Percentiles rank a stretch among this genome's conserved stretches.
These are phyloP conservation scores for Boletus vinaceobasis DNA, from an alignment of 768 basidiomycete genomes.

Conservation along the genomic window DNA sequence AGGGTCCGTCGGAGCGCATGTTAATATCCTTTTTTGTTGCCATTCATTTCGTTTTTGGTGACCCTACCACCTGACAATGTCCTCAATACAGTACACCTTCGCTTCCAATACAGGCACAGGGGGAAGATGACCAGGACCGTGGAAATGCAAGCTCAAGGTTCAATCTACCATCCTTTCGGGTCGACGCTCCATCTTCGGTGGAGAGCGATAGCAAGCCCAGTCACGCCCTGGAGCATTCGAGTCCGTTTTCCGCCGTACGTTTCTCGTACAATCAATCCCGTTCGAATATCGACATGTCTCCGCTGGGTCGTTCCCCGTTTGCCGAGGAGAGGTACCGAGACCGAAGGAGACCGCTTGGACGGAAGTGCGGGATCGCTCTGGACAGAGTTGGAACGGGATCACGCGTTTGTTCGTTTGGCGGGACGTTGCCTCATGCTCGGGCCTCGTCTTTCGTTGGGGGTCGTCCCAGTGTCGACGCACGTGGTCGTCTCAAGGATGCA, in stretches of 20 bases:
- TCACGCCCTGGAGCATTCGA: constrained; percentile 1
- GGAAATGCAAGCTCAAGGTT: constrained; percentile 14
- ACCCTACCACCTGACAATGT: constrained; percentile 8
- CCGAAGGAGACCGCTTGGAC: not conserved
- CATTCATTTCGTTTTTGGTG: constrained; percentile 9
- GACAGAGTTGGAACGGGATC: not conserved
- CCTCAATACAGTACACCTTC: constrained; percentile 4
- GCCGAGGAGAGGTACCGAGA: not conserved
- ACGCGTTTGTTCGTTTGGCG: not conserved
- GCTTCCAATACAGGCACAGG: constrained; percentile 10
- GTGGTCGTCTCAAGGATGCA: not conserved
- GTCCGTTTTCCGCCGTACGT: not conserved
- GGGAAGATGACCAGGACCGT: not conserved
- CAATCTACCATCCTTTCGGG: constrained; percentile 16
- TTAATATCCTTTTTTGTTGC: constrained; percentile 12
- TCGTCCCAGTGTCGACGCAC: too few relatives aligned
- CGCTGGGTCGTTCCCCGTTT: not conserved
- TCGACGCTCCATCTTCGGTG: constrained; percentile 16
- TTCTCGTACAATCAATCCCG: not conserved
- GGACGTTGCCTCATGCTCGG: not conserved
- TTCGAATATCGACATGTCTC: not conserved
- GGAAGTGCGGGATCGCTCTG: not conserved
- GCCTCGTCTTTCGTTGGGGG: not conserved
- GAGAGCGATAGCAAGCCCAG: not conserved
- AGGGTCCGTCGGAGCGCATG: constrained; percentile 8